Base-by-base conservation (phyloP, 2,329 filamentous ascomycete genomes). In the Alternaria arborescens region DNA sequence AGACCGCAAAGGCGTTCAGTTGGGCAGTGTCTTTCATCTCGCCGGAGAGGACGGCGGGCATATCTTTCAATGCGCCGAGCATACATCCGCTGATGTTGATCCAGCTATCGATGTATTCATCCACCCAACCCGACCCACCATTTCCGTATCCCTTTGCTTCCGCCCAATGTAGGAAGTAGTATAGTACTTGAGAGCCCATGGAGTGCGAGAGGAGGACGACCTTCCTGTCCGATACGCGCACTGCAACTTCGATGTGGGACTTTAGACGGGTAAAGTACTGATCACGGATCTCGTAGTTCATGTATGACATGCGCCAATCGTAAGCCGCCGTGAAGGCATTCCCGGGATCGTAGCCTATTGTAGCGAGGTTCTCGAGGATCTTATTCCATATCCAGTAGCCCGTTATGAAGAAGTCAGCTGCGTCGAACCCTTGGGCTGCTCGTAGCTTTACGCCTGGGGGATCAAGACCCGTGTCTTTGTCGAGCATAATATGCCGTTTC, bases 331-430 rank as follows among this genome's bases (percentile, higher is more conserved):
- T 88, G 66, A 89, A 89, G 0, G 88, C 87, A 70, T 89, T 89
- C 2, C 85, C 88, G 86, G 95, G 94, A 74, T 99, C 95, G 77
- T 99, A 99, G 14, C 95, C 95, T 60, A 99, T 91, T 0, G 93
- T 95, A 0, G 95, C 95, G 52, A 99, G 83, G 73, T 99, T 99
- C 80, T 99, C 95, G 51, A 99, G 85, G 62, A 99, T 97, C 81
- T 98, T 98, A 81, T 92, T 97, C 94, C 94, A 97, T 62, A 99
- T 98, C 95, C 95, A 99, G 80, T 99, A 99, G 5, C 88, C 88
- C 2, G 87, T 89, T 66, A 89, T 89, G 79, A 96, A 95, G 82
- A 99, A 99, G 80, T 99, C 95, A 11, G 95, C 94, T 3, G 95
- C 95, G 79, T 99, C 95, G 71, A 99, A 99, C 2, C 95, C 95